These are phyloP conservation scores for Microsporum audouinii DNA, from an alignment of 2,329 filamentous ascomycete genomes.

Conservation along the genomic window DNA sequence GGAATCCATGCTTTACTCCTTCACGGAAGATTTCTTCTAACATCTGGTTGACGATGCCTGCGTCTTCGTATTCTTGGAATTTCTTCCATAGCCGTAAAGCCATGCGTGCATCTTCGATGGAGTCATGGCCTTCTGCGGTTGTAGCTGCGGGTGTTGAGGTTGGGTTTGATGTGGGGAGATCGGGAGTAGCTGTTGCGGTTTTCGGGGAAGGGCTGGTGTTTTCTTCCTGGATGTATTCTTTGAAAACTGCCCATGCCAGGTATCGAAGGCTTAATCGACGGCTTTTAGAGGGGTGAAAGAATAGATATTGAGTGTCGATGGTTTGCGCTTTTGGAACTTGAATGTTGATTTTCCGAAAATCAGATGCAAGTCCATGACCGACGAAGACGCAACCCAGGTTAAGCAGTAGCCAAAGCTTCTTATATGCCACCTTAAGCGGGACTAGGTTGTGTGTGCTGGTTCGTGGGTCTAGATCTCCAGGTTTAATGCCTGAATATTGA, in stretches of 20 bases:
- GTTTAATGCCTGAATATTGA: conserved; percentile 80
- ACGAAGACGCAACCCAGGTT: conserved; percentile 92
- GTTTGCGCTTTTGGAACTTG: conserved; percentile 83
- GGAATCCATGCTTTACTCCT: conserved; percentile 49
- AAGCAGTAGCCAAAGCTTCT: conserved; percentile 92
- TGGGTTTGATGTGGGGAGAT: not conserved
- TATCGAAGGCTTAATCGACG: conserved; percentile 88
- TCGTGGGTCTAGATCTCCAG: conserved; percentile 69
- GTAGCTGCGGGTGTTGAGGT: conserved; percentile 8
- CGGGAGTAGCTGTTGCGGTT: not conserved
- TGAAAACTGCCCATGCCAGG: conserved; percentile 78
- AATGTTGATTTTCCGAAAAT: conserved; percentile 97
- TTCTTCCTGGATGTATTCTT: conserved; percentile 85
- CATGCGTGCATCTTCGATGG: conserved; percentile 86
- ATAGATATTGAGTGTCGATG: conserved; percentile 87
- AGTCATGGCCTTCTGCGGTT: conserved; percentile 56
- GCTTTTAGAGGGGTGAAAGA: conserved; percentile 67
- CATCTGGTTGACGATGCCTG: conserved; percentile 70
- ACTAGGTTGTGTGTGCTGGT: conserved; percentile 74
- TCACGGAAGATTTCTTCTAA: conserved; percentile 73
- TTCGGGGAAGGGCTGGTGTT: conserved; percentile 30
- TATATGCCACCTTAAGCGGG: conserved; percentile 83
- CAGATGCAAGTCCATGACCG: conserved; percentile 83
- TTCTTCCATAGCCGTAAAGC: conserved; percentile 82
- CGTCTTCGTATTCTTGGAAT: conserved; percentile 78